These are phyloP conservation scores for Colletotrichum tropicale DNA, from an alignment of 2,329 filamentous ascomycete genomes.

Conservation along the genomic window DNA sequence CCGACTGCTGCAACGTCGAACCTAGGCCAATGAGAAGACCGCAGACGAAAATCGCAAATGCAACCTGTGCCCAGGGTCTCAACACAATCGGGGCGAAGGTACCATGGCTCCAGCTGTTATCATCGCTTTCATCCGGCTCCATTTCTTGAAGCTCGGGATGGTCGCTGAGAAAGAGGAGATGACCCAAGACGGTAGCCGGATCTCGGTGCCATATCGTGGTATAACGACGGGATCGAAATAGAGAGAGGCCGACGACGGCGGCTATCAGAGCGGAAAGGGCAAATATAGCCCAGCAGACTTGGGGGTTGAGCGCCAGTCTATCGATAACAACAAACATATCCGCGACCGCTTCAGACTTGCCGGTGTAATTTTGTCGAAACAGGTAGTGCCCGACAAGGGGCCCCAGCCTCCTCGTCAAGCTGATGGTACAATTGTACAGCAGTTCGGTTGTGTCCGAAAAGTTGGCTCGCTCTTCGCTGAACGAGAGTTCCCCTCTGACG, in stretches of 20 bases:
- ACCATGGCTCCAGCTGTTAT: background rate
- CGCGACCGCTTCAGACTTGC: background rate
- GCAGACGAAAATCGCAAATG: background rate
- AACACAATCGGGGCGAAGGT: background rate
- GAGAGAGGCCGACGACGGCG: background rate
- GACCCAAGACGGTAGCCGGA: background rate
- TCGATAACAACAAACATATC: background rate
- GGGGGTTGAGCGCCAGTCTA: background rate
- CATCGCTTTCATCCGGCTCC: background rate
- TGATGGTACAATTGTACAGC: background rate
- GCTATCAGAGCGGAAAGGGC: background rate
- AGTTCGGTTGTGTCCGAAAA: background rate
- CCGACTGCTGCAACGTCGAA: background rate
- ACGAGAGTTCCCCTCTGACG: background rate
- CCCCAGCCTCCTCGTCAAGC: background rate
- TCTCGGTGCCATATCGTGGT: background rate
- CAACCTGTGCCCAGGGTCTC: background rate
- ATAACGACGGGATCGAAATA: background rate
- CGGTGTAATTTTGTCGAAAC: background rate
- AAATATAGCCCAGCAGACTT: background rate
- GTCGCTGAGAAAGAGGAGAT: background rate
- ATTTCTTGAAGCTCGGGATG: background rate
- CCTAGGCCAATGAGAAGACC: background rate
- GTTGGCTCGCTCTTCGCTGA: background rate
- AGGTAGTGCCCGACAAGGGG: constrained; percentile 1